A percentile compares a stretch with the other conserved stretches of the same genome.
Evolutionary conservation across 164 flowering plant genomes (phyloP).

Genomic region (Kalanchoe fedtschenkoi): DNA sequence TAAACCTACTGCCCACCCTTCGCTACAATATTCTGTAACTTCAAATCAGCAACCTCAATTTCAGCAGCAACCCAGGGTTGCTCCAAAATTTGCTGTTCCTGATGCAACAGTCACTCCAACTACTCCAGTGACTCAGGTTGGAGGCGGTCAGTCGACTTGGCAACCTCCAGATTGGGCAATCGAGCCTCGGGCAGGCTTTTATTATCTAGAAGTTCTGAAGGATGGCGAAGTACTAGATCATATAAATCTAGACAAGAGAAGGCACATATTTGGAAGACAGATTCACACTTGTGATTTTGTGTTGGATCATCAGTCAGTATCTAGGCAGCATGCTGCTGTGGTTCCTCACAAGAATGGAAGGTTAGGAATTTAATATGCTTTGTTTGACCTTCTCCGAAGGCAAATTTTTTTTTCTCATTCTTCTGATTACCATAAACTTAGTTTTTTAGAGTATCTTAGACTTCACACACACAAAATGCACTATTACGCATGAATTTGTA

Average conservation of each 20-base stretch:
- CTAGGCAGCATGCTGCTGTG: constrained; percentile 97
- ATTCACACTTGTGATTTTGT: constrained; percentile 81
- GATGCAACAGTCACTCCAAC: constrained; percentile 26
- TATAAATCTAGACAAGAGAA: constrained; percentile 59
- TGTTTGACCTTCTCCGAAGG: background rate
- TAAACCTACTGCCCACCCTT: constrained; percentile 11
- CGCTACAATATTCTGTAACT: constrained; percentile 15
- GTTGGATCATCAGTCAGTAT: constrained; percentile 95
- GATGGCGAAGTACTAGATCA: constrained; percentile 71
- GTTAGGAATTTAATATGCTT: constrained; percentile 20
- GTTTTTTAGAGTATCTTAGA: too few species aligned
- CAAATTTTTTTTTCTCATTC: background rate
- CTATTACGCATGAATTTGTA: too few species aligned
- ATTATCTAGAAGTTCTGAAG: constrained; percentile 80
- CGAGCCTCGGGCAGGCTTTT: constrained; percentile 86
- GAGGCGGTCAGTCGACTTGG: constrained; percentile 90
- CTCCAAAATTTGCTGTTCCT: constrained; percentile 14
- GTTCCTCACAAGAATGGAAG: constrained; percentile 98
- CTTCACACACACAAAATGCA: too few species aligned
- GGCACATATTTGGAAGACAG: constrained; percentile 88
- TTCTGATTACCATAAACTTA: too few species aligned
- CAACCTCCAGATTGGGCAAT: constrained; percentile 99
- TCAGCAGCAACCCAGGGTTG: constrained; percentile 20
- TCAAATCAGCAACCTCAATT: constrained; percentile 17
- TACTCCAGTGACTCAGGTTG: constrained; percentile 59